Evolutionary conservation across 148 eudicot genomes (phyloP), one percentile per base, ranked within the genome.

Genomic region (Suaeda aralocaspica): DNA sequence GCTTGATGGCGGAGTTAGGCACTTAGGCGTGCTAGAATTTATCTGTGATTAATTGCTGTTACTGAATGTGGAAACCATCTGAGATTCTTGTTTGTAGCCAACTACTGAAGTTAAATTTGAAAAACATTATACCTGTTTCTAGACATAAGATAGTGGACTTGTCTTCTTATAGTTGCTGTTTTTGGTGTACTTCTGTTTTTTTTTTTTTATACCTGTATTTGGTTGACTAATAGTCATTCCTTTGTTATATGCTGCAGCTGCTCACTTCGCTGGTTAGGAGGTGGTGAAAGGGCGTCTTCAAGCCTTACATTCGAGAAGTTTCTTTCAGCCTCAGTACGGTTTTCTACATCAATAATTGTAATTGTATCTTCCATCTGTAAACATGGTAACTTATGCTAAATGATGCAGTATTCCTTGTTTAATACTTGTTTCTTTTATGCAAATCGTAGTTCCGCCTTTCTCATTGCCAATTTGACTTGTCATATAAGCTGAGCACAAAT

Each of bases 191-290:
- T 21, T 31, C 2, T 26, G n/a, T 39, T 21, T 12, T 4, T 62
- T 26, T 31, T 26, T 30, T 52, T 48, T 22, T 16, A 30, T 42
- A 44, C 29, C 30, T 18, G n/a, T 19, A 72, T 28, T 31, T 45
- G n/a, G n/a, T n/a, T 45, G 56, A 21, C 26, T 22, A 4, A 18
- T 34, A 11, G 1, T 4, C 33, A 39, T 55, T 12, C 44, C 25
- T 57, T 44, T 59, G 30, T 56, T 11, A 56, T 33, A 31, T 72
- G 28, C 61, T 81, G 84, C 89, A 90, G 96, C 67, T 88, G 81
- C 83, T 91, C 46, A 91, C 91, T 19, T 91, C 93, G 28, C 75
- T 91, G 72, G 81, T 91, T 51, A 86, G 93, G 69, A 88, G 93
- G 76, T 85, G 88, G 88, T 79, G 82, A 79, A 22, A 49, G 10